Base-by-base conservation (phyloP, 1,139 yeast genomes). In the Zygoascus sp. region DNA sequence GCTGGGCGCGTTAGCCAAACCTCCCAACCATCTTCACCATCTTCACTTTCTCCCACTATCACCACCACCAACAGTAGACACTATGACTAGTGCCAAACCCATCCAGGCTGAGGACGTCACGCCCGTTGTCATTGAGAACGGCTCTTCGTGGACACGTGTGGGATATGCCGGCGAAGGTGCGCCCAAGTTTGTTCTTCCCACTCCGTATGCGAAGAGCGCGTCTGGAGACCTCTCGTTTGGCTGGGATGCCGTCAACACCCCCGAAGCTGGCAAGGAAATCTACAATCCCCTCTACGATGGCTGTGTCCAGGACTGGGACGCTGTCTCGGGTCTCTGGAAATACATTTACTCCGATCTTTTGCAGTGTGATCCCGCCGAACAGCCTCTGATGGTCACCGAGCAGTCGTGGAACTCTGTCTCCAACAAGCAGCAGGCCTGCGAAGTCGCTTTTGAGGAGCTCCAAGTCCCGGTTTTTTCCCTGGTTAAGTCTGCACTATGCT, bases 141-240 rank as follows among this genome's bases (percentile, higher is more conserved):
- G 98, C 25, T 83, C 96, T 9, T 79, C 76, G 52, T 70, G 79
- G 52, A 89, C 97, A 8, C 79, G 94, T 49, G 80, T 86, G 23
- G 99, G 99, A 1, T 88, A 80, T 61, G 92, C 97, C 2, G 98
- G 98, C 15, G 95, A 90, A 53, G 95, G 88, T 60, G 74, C 78
- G 50, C 99, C 99, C 11, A 79, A 83, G 52, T 70, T 82, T 9
- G 77, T 83, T 22, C 67, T 83, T 7, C 90, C 97, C 2, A 85
- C 96, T 1, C 63, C 56, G 17, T 71, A 69, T 52, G 71, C 66
- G 40, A 58, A 58, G 40, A 55, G 52, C 43, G 58, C 42, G 4
- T 47, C 53, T 6, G 59, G 55, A 20, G 48, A 52, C 28, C 52
- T 53, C 41, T 52, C 52, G 40, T 63, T 63, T 50, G 72, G 67